Conservation (phyloP, 805 yeast genomes). For the Ogataea salicorniae region DNA sequence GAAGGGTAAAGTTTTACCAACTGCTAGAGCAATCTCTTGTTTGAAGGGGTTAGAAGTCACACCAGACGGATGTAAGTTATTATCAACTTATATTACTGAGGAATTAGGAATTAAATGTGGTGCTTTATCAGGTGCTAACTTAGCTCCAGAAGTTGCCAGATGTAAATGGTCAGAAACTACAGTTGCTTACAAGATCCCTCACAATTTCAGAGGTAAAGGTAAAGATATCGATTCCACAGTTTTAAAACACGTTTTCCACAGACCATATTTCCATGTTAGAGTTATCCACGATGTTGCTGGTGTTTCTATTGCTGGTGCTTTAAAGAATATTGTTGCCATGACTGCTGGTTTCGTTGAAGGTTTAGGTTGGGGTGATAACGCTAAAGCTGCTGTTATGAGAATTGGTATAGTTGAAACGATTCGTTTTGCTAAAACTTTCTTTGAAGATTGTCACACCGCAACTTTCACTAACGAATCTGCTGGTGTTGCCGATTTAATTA, state of each 20-base stretch:
- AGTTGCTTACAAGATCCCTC: conserved; percentile 79
- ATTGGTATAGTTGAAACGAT: conserved; percentile 90
- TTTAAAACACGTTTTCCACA: conserved; percentile 83
- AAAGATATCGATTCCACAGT: conserved; percentile 66
- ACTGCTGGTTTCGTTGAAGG: conserved; percentile 98
- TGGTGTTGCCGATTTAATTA: conserved; percentile 97
- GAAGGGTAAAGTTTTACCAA: conserved; percentile 65
- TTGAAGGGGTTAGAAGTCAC: conserved; percentile 91
- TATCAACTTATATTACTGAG: conserved; percentile 75
- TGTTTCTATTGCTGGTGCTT: conserved; percentile 93
- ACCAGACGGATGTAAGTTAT: conserved; percentile 76
- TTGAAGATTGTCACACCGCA: conserved; percentile 63
- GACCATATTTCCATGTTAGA: conserved; percentile 96
- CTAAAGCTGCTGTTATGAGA: conserved; percentile 96
- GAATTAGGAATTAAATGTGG: conserved; percentile 88
- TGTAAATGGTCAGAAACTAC: conserved; percentile 98
- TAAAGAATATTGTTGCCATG: conserved; percentile 92
- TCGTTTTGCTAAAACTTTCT: conserved; percentile 77
- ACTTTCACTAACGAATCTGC: conserved; percentile 93
- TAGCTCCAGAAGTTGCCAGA: conserved; percentile 95
- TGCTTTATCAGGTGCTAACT: conserved; percentile 93
- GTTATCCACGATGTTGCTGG: conserved; percentile 93
- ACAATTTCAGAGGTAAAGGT: conserved; percentile 62
- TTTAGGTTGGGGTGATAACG: conserved; percentile 98
- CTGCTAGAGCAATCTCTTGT: conserved; percentile 87